Evolutionary conservation across 176 grass and related monocot genomes (phyloP).

Genomic region (Leersia perrieri): DNA sequence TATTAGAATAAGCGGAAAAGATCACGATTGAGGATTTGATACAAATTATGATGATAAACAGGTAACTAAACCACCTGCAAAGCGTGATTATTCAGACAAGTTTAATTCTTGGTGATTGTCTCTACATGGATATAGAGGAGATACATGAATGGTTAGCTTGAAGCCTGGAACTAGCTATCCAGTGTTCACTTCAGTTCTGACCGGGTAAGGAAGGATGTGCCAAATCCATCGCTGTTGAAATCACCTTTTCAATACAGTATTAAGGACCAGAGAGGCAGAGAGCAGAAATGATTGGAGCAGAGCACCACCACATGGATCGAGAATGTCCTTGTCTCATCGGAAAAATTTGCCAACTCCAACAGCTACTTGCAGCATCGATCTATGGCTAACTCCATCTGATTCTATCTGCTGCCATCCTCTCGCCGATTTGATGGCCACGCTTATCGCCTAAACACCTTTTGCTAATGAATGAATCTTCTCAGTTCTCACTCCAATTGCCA

Average conservation of each 20-base stretch:
- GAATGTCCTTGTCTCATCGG: constrained; percentile 22
- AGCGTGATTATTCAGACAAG: not conserved
- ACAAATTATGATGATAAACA: not conserved
- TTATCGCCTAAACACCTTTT: not conserved
- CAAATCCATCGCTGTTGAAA: not conserved
- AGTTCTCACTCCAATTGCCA: not conserved
- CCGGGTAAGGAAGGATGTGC: not conserved
- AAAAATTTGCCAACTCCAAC: not conserved
- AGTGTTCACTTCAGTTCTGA: not conserved
- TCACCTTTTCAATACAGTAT: not conserved
- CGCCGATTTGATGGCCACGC: not conserved
- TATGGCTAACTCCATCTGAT: not conserved
- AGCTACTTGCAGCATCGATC: not conserved
- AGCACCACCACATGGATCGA: not conserved
- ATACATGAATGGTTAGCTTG: not conserved
- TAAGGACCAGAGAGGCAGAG: not conserved
- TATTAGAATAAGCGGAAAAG: too few species aligned
- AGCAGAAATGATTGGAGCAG: not conserved
- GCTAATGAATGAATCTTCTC: not conserved
- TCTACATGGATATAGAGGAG: not conserved
- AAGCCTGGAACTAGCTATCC: not conserved
- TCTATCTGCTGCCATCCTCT: not conserved
- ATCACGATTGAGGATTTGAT: too few species aligned
- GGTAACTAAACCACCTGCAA: not conserved
- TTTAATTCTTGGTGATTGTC: not conserved